Base-by-base conservation (phyloP, 2,329 filamentous ascomycete genomes). In the Chalaropsis ovoidea region DNA sequence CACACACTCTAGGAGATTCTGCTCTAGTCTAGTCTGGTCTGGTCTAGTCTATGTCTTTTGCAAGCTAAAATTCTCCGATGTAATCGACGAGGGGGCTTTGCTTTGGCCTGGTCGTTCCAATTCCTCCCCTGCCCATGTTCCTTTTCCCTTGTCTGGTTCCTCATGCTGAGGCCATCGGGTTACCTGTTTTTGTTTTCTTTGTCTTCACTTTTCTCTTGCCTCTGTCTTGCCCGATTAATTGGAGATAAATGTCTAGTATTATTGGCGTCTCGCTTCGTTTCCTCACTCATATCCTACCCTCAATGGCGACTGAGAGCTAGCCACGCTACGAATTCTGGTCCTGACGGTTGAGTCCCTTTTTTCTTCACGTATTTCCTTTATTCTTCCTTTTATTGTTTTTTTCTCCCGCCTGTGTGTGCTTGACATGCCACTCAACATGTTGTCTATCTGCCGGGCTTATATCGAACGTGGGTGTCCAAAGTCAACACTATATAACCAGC, bases 41-140 rank as follows among this genome's bases (percentile, higher is more conserved):
- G 42, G 42, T n/a, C n/a, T n/a, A n/a, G n/a, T 56, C 22, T 31
- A 8, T 58, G 27, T 8, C 22, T 58, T 58, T 58, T 19, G 3
- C 54, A 39, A 39, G 27, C 54, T 58, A 58, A 58, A 58, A 39
- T 11, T 58, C 39, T 58, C 54, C 47, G 47, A 52, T 52, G 24
- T 52, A 52, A 52, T 58, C 17, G 52, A 58, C 27, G 54, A 35
- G 27, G 27, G 27, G 54, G 27, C 24, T 52, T 52, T 19, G 17
- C 31, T 58, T 58, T 35, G 54, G 54, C 27, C 54, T 39, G 39
- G 54, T 58, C 17, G 11, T 27, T 39, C 17, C 24, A 58, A 58
- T 58, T 58, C 54, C 54, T 58, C 54, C 54, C 54, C 54, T 58
- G 54, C 13, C 31, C 54, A 58, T 58, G 54, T 24, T 52, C 24